Evolutionary conservation across 1,139 yeast species (phyloP).

Genomic region (Taphrina wiesneri): DNA sequence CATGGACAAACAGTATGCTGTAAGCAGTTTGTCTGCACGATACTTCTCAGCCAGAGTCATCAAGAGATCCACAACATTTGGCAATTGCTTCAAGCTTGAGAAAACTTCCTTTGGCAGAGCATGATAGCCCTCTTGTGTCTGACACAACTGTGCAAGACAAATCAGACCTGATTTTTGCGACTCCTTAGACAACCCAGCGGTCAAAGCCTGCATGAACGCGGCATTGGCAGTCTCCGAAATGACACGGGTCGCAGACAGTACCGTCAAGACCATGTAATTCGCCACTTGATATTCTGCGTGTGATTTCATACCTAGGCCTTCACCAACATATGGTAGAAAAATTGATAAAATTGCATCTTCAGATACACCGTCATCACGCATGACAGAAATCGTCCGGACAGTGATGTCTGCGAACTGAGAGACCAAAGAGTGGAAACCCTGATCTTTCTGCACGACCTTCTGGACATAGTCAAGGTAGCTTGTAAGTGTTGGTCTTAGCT

Average conservation of each 20-base stretch:
- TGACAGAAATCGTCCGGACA: conserved; percentile 62
- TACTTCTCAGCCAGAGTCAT: conserved; percentile 27
- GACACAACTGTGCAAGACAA: conserved; percentile 47
- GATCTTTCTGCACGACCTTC: conserved; percentile 52
- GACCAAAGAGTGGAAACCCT: conserved; percentile 63
- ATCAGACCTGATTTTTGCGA: conserved; percentile 47
- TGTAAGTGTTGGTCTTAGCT: conserved; percentile 65
- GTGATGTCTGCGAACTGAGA: conserved; percentile 76
- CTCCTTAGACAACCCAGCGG: conserved; percentile 50
- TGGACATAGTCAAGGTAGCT: conserved; percentile 63
- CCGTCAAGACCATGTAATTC: conserved; percentile 78
- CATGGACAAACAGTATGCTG: conserved; percentile 23
- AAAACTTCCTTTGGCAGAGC: conserved; percentile 27
- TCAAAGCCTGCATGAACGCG: conserved; percentile 71
- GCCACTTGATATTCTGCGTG: conserved; percentile 73
- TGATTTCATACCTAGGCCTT: conserved; percentile 42
- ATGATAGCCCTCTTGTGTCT: conserved; percentile 30
- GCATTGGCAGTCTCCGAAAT: conserved; percentile 62
- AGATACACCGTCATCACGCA: conserved; percentile 47
- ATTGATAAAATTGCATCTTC: conserved; percentile 49
- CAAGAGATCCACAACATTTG: conserved; percentile 37
- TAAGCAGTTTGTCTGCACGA: conserved; percentile 35
- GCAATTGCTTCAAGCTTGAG: conserved; percentile 23
- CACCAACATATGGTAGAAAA: conserved; percentile 52
- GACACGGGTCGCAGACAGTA: conserved; percentile 70